Percentiles rank a stretch among this genome's conserved stretches.
phyloP scores from a whole-genome alignment of 2,329 filamentous ascomycete species.

The Fusarium nurragi region DNA sequence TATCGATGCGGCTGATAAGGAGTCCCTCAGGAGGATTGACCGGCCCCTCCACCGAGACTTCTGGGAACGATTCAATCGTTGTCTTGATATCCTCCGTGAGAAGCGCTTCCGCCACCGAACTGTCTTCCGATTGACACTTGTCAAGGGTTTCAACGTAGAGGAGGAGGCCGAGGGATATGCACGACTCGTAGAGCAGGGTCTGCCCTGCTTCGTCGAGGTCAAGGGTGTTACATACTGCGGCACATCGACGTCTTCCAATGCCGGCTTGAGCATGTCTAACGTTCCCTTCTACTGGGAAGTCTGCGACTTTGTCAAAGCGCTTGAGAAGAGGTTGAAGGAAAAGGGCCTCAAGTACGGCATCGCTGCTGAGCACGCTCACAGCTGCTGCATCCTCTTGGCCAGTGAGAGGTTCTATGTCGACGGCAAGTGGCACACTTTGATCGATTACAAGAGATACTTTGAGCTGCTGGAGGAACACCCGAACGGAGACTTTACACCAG shows the following conservation, averaged over 20 bases:
- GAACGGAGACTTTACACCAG: constrained; percentile 64
- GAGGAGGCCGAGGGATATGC: constrained; percentile 93
- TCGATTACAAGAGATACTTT: constrained; percentile 92
- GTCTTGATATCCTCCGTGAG: constrained; percentile 86
- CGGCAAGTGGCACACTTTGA: constrained; percentile 88
- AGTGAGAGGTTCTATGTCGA: constrained; percentile 80
- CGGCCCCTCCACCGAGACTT: constrained; percentile 93
- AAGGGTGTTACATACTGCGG: constrained; percentile 98
- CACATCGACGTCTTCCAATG: constrained; percentile 82
- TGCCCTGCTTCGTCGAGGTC: constrained; percentile 93
- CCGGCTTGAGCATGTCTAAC: constrained; percentile 95
- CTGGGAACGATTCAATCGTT: constrained; percentile 94
- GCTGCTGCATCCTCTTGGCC: constrained; percentile 89
- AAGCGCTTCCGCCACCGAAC: constrained; percentile 88
- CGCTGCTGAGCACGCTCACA: constrained; percentile 93
- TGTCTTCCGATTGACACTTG: constrained; percentile 92
- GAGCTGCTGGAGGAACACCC: constrained; percentile 76
- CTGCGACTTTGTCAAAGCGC: constrained; percentile 78
- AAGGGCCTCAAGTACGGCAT: constrained; percentile 87
- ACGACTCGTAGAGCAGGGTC: constrained; percentile 82
- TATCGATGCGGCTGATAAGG: constrained; percentile 92
- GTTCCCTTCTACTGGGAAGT: constrained; percentile 97
- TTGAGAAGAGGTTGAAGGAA: constrained; percentile 73
- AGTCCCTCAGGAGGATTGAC: constrained; percentile 88
- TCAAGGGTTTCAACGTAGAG: constrained; percentile 98